Base-by-base conservation (phyloP, 495 filamentous ascomycete species). In the Podospora anserina region DNA sequence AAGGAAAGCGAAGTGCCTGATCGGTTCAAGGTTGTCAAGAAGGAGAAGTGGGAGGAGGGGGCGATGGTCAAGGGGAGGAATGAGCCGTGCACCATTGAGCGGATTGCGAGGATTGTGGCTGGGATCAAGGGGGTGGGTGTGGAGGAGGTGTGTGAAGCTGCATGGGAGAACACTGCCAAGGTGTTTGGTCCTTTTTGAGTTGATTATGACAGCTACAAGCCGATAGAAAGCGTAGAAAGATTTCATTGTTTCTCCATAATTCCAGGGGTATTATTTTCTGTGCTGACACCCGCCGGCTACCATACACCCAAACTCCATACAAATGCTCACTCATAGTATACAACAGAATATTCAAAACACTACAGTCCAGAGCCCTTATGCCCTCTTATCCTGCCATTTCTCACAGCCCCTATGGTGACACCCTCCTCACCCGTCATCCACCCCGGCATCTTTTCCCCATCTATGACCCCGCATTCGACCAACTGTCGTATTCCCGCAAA, bases 341-440 rank as follows among this genome's bases (percentile, higher is more conserved):
- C 30, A 11, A 49, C 39, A 49, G 23, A 23, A 23, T 23, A 23
- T 13, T 49, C 6, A 49, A 49, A 6, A 6, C 9, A 19, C 23
- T 77, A 85, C 28, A 85, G 54, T 2, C 81, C 83, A 7, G 80
- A 82, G 5, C 83, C 83, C 65, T 78, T 83, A 65, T 80, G 74
- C 2, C 84, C 85, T 54, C 75, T 75, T 67, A 87, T 88, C 71
- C 84, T 85, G 3, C 92, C 90, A 57, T 83, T 73, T 64, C 82
- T 85, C 0, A 96, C 87, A 55, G 85, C 83, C 0, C 90, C 91
- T 57, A 88, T 78, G 70, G 89, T 94, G 3, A 96, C 88, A 0
- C 88, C 90, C 23, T 91, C 92, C 73, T 96, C 92, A 1, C 93
- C 93, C 1, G 92, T 94, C 89, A 96, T 90, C 93, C 93, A 97